Base-by-base conservation (phyloP, 768 basidiomycete species). In the Amanita polypyramis region DNA sequence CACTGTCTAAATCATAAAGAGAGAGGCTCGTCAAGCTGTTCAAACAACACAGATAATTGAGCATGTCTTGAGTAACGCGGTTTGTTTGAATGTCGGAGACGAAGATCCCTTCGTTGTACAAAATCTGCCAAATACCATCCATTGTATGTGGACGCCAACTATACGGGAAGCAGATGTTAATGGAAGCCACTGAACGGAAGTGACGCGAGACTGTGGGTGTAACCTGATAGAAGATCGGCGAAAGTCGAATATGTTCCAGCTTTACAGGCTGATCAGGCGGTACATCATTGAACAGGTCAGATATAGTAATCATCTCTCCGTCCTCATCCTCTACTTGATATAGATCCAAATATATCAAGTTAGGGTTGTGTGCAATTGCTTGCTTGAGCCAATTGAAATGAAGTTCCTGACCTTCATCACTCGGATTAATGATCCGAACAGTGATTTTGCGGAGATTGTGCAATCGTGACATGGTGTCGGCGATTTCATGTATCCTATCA, bases 381-480 rank as follows among this genome's bases (percentile, higher is more conserved):
- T 32, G 39, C 39, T 42, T 42, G 30, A 49, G 40, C 27, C 47
- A 49, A 17, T 23, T n/a, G 32, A 42, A 29, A 32, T 19, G 39
- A 19, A 38, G 46, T 15, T 38, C 19, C 9, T 49, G 30, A 11
- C 10, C 11, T 40, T 42, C 30, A 29, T 10, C 25, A 14, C 23
- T 21, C 11, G 39, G 17, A 19, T 20, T 7, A 15, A 37, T 25
- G n/a, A 47, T 47, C 25, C 37, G 46, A 12, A 35, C 30, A 3
- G 39, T 35, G 8, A 49, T 30, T 42, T 49, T 49, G 27, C 39
- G 47, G 21, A 49, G 47, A 35, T 49, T 49, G 20, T 35, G 47
- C 30, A 49, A 15, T 17, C 39, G 38, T 17, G 19, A 20, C 39
- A 49, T 32, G 30, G 47, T 32, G 5, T 15, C 14, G 9, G 37